Conservation (phyloP, 2,329 filamentous ascomycete genomes). For the Coleophoma eucalyptorum region DNA sequence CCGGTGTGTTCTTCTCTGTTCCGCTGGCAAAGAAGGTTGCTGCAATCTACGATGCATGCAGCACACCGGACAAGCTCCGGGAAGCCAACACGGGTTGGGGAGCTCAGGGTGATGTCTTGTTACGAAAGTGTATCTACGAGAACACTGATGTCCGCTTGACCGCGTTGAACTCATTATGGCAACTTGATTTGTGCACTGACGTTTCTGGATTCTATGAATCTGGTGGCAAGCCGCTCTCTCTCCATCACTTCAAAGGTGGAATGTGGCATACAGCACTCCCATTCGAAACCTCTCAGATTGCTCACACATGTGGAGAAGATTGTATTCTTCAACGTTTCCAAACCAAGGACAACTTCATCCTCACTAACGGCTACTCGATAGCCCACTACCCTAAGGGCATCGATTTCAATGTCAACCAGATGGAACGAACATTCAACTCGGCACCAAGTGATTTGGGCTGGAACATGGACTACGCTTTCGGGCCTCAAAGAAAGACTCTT, state of each 20-base stretch:
- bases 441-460: slow-evolving; percentile 24
- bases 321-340: slow-evolving; percentile 26
- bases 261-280: slow-evolving; percentile 42
- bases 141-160: slow-evolving; percentile 25
- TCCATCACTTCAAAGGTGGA: slow-evolving; percentile 37
- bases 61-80: slow-evolving; percentile 44
- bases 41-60: slow-evolving; percentile 41
- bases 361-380: slow-evolving; percentile 25
- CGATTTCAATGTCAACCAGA: slow-evolving; percentile 24
- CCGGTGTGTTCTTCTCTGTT: slow-evolving; percentile 27
- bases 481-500: slow-evolving; percentile 43
- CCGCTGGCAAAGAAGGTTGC: slow-evolving; percentile 42
- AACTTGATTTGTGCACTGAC: slow-evolving; percentile 25
- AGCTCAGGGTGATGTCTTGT: slow-evolving; percentile 31
- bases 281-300: slow-evolving; percentile 20
- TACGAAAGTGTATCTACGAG: slow-evolving; percentile 26
- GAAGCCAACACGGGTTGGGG: slow-evolving; percentile 56
- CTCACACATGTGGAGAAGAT: slow-evolving; percentile 25
- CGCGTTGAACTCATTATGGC: slow-evolving; percentile 22
- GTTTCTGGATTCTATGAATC: slow-evolving; percentile 26
- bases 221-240: slow-evolving; percentile 20
- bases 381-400: slow-evolving; percentile 25
- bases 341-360: slow-evolving; percentile 24
- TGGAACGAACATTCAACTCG: slow-evolving; percentile 23
- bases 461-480: slow-evolving; percentile 43